phyloP scores from a whole-genome alignment of 306 rosid genomes.

The Prosopis cineraria region DNA sequence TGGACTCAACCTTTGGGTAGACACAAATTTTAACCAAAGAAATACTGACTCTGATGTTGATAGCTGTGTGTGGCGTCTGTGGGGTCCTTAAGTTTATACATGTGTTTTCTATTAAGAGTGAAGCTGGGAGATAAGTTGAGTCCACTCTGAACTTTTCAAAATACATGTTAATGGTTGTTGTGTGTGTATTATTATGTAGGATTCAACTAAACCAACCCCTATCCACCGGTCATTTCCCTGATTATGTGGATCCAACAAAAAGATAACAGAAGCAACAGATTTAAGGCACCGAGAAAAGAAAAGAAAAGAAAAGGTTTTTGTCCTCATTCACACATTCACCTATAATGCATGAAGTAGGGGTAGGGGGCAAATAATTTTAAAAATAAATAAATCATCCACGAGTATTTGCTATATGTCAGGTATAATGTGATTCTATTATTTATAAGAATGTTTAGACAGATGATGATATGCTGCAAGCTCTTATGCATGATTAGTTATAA shows the following conservation, averaged over 20 bases:
- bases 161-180: constrained; percentile 40
- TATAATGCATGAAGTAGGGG: constrained; percentile 32
- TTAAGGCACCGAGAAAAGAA: constrained; percentile 21
- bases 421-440: neutral
- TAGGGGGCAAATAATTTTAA: neutral
- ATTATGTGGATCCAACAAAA: constrained; percentile 57
- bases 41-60: constrained; percentile 32
- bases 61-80: constrained; percentile 14
- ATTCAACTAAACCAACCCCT: constrained; percentile 48
- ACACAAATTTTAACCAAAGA: neutral
- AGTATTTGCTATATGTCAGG: neutral
- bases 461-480: neutral
- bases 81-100: constrained; percentile 26
- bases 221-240: constrained; percentile 44
- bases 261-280: constrained; percentile 35
- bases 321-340: constrained; percentile 39
- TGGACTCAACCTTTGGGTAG: constrained; percentile 21
- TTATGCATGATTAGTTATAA: neutral
- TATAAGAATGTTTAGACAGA: neutral
- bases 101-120: constrained; percentile 35
- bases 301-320: constrained; percentile 25
- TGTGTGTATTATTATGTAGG: constrained; percentile 48
- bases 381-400: neutral
- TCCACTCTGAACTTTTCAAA: constrained; percentile 30
- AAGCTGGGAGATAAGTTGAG: constrained; percentile 36